Percentiles rank a stretch among this genome's conserved stretches.
phyloP scores from a whole-genome alignment of 305 asterid species.

The Withania somnifera region DNA sequence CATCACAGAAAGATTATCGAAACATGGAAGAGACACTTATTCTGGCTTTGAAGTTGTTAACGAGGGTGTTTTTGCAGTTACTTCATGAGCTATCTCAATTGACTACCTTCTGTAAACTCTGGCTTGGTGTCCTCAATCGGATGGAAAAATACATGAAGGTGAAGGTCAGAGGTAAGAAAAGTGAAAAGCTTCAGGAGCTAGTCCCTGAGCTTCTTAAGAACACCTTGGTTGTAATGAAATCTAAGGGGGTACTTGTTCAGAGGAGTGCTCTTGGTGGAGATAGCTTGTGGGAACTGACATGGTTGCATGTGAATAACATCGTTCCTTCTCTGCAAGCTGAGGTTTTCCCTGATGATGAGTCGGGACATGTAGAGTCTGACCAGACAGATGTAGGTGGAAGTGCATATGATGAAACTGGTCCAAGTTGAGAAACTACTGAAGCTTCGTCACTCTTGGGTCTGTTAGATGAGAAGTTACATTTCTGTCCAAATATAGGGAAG shows the following conservation, averaged over 20 bases:
- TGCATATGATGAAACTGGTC: slow-evolving; percentile 12
- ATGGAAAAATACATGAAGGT: slow-evolving; percentile 81
- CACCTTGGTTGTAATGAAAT: slow-evolving; percentile 66
- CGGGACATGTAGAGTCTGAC: slow-evolving; percentile 15
- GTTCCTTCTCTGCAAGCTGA: slow-evolving; percentile 68
- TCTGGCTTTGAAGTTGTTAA: slow-evolving; percentile 68
- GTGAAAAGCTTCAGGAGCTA: slow-evolving; percentile 77
- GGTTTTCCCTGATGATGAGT: slow-evolving; percentile 54
- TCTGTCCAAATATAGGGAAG: neutral
- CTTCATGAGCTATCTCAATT: slow-evolving; percentile 49
- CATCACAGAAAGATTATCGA: slow-evolving; percentile 76
- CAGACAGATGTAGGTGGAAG: slow-evolving; percentile 14
- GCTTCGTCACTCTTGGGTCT: slow-evolving; percentile 1
- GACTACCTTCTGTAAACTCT: slow-evolving; percentile 75
- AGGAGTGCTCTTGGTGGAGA: slow-evolving; percentile 85
- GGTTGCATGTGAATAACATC: slow-evolving; percentile 83
- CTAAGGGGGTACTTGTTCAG: slow-evolving; percentile 66
- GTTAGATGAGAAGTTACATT: slow-evolving; percentile 10
- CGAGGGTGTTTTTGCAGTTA: slow-evolving; percentile 50
- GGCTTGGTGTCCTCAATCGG: slow-evolving; percentile 88
- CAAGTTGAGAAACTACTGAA: slow-evolving; percentile 16
- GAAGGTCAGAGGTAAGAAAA: slow-evolving; percentile 59
- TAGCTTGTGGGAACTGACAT: slow-evolving; percentile 89
- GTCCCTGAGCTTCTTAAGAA: slow-evolving; percentile 83
- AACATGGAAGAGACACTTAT: slow-evolving; percentile 87